Evolutionary conservation across 441 rosid genomes (phyloP), one percentile per base, ranked within the genome.

Genomic region (Jatropha podagrica): DNA sequence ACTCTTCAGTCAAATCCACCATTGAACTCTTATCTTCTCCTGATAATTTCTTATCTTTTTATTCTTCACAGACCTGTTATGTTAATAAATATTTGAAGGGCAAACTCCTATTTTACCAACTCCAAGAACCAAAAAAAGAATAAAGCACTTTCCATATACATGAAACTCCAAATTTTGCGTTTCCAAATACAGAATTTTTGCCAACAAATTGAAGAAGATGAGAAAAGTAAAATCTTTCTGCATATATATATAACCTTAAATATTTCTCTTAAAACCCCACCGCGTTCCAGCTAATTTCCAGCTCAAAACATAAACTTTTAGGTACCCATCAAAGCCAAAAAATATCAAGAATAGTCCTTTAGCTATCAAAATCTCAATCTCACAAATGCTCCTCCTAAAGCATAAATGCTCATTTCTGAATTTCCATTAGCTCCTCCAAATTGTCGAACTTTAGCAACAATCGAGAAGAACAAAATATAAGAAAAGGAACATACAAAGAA

Each of bases 261-360:
- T 55, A 7, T 55, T 20, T 42, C 15, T 65, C 46, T 14, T 12
- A 68, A 75, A 74, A 68, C 32, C 73, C 79, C 84, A 70, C 70
- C 73, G 73, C 74, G 56, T 75, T 80, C 82, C 89, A 80, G 84
- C 68, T 74, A 80, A 80, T 76, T 51, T 55, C 83, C 87, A 81
- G 85, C 85, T 86, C 79, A 71, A 73, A 65, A 40, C 37, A 60
- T 20, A 37, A 48, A 76, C 67, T 54, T 56, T 46, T 44, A 41
- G 52, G 72, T 78, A 62, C 52, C 51, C 69, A 68, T 65, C 61
- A 61, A 69, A 51, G 48, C 69, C 76, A 65, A 77, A 58, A 60
- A 71, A 44, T 17, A 80, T 59, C 63, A 83, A 84, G 76, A 73
- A 8, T 58, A 77, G 75, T 54, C 71, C 80, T 83, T 75, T 81